A percentile compares a stretch with the other conserved stretches of the same genome.
Evolutionary conservation across 257 asterid species (phyloP).

Genomic region (Eucommia ulmoides): DNA sequence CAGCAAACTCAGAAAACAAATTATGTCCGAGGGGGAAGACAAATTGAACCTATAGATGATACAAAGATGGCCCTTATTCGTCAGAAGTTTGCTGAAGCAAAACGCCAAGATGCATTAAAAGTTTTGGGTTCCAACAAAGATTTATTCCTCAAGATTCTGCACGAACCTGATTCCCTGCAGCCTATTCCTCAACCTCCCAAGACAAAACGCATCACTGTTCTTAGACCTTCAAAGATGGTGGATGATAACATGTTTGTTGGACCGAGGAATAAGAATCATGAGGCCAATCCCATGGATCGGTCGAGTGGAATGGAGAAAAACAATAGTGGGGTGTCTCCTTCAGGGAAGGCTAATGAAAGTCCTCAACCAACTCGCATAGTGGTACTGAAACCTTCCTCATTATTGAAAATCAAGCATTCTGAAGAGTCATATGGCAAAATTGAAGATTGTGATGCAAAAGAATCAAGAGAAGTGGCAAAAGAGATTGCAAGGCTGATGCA

Average conservation of each 20-base stretch:
- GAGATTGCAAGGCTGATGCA: constrained; percentile 65
- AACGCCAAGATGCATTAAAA: constrained; percentile 80
- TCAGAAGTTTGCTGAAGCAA: constrained; percentile 85
- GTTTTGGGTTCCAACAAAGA: constrained; percentile 82
- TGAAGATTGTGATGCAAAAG: constrained; percentile 52
- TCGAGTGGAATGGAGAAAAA: constrained; percentile 20
- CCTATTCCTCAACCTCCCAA: background rate
- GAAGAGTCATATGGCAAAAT: constrained; percentile 34
- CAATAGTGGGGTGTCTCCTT: constrained; percentile 28
- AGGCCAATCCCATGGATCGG: constrained; percentile 20
- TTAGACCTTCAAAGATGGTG: background rate
- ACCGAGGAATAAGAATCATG: constrained; percentile 14
- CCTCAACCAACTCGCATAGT: constrained; percentile 89
- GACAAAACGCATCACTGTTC: background rate
- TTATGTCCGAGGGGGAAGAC: constrained; percentile 27
- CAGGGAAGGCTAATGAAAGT: constrained; percentile 29
- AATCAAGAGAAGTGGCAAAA: constrained; percentile 73
- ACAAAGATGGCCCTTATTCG: constrained; percentile 76
- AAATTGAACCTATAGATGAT: constrained; percentile 27
- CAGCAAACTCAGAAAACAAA: constrained; percentile 33
- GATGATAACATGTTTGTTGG: background rate
- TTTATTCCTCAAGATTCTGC: constrained; percentile 72
- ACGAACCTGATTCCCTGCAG: constrained; percentile 64
- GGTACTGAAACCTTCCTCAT: constrained; percentile 83
- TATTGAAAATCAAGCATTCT: constrained; percentile 34